phyloP scores from a whole-genome alignment of 2,329 filamentous ascomycete species.

The Beauveria rudraprayagi region DNA sequence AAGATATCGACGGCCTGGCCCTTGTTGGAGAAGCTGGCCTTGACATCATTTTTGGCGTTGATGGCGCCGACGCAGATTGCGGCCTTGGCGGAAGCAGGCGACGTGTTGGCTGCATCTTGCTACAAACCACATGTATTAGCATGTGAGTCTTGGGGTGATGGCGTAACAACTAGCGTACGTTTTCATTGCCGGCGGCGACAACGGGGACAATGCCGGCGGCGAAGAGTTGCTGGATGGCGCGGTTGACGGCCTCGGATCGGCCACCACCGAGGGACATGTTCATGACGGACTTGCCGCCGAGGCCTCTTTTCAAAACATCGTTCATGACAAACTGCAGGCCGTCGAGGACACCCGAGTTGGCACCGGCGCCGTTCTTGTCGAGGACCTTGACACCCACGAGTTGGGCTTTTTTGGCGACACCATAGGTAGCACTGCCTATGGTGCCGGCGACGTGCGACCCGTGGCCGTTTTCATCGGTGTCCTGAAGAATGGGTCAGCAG shows the following conservation, averaged over 20 bases:
- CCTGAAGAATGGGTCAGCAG: slow-evolving; percentile 12
- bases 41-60: slow-evolving; percentile 39
- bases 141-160: background rate
- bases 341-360: slow-evolving; percentile 39
- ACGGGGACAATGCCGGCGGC: slow-evolving; percentile 46
- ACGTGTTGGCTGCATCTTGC: slow-evolving; percentile 41
- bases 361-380: slow-evolving; percentile 28
- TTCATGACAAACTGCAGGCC: slow-evolving; percentile 49
- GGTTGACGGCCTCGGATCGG: slow-evolving; percentile 42
- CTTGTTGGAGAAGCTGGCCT: slow-evolving; percentile 52
- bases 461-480: slow-evolving; percentile 47
- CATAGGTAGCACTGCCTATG: slow-evolving; percentile 46
- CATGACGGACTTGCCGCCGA: slow-evolving; percentile 48
- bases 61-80: slow-evolving; percentile 55
- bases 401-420: slow-evolving; percentile 46
- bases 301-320: slow-evolving; percentile 34
- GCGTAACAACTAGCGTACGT: slow-evolving; percentile 22
- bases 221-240: slow-evolving; percentile 42
- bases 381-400: slow-evolving; percentile 46
- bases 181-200: slow-evolving; percentile 54
- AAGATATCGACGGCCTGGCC: slow-evolving; percentile 45
- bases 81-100: slow-evolving; percentile 46
- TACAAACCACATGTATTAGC: slow-evolving; percentile 11
- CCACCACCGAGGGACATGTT: slow-evolving; percentile 55
- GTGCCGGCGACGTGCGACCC: slow-evolving; percentile 51